Conservation (phyloP, 768 basidiomycete species). For the Lepiota venenata region DNA sequence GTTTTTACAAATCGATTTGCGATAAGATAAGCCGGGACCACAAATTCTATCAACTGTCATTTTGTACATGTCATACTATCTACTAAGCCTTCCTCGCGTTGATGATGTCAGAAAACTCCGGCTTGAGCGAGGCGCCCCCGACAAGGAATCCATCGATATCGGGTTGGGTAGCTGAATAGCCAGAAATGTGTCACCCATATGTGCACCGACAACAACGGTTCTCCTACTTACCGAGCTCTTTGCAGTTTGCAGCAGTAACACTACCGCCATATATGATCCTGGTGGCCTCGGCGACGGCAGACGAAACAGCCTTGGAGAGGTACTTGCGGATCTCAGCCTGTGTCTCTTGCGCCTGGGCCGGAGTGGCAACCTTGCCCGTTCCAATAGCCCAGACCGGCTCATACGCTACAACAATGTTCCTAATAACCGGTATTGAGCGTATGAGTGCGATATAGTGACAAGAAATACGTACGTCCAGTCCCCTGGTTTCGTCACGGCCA, state of each 20-base stretch:
- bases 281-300: conserved; percentile 64
- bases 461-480: conserved; percentile 73
- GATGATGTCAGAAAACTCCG: conserved; percentile 92
- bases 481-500: conserved; percentile 51
- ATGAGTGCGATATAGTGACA: not conserved
- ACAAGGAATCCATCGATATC: conserved; percentile 99
- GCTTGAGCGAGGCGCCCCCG: conserved; percentile 96
- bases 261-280: conserved; percentile 97
- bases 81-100: conserved; percentile 47
- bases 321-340: conserved; percentile 82
- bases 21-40: not conserved
- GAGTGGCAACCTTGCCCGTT: conserved; percentile 92
- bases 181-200: conserved; percentile 1
- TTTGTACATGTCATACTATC: not conserved
- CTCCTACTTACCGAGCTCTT: conserved; percentile 70
- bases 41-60: too few species aligned
- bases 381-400: conserved; percentile 99
- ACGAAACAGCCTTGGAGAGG: conserved; percentile 61
- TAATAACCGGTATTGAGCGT: conserved; percentile 22
- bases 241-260: conserved; percentile 85
- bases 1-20: not conserved
- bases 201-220: not conserved
- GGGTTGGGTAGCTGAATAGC: conserved; percentile 53
- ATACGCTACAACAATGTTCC: conserved; percentile 92
- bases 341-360: conserved; percentile 89